phyloP scores from a whole-genome alignment of 2,329 filamentous ascomycete species.

The Hyphodiscus sp. region DNA sequence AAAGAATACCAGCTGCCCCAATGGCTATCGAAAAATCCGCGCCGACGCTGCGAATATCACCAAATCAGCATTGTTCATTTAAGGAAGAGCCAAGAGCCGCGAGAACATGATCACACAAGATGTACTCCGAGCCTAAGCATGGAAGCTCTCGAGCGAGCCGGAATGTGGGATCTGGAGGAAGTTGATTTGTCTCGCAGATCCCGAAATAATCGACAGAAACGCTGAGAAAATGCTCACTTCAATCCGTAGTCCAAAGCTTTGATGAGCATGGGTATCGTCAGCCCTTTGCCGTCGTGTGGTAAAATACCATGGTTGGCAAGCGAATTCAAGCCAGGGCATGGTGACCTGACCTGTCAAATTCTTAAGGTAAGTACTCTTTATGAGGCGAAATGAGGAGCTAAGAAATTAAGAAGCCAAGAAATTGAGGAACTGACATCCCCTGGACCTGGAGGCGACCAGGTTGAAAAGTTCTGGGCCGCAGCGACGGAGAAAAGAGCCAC shows the following conservation, averaged over 20 bases:
- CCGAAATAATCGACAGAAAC: too few relatives aligned
- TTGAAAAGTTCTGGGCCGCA: conserved; percentile 9
- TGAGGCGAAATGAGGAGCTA: too few relatives aligned
- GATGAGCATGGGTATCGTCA: conserved; percentile 17
- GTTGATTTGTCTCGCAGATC: too few relatives aligned
- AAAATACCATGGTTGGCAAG: conserved; percentile 13
- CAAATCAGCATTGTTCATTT: too few relatives aligned
- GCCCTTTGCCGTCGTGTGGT: background rate
- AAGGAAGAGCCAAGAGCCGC: too few relatives aligned
- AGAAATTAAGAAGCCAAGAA: too few relatives aligned
- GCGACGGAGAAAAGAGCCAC: too few relatives aligned
- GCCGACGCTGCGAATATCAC: conserved; percentile 15
- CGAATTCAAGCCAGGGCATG: conserved; percentile 27
- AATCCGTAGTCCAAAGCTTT: background rate
- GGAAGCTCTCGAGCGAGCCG: too few relatives aligned
- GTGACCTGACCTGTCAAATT: conserved; percentile 6
- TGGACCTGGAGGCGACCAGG: conserved; percentile 12
- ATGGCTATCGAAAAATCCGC: conserved; percentile 26
- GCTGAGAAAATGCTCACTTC: conserved; percentile 14
- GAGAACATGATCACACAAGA: too few relatives aligned
- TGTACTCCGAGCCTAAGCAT: too few relatives aligned
- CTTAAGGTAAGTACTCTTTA: too few relatives aligned
- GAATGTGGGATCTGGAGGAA: too few relatives aligned
- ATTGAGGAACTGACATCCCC: conserved; percentile 13
- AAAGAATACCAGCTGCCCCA: conserved; percentile 19